phyloP scores from a whole-genome alignment of 306 rosid genomes.

The Leucaena leucocephala region DNA sequence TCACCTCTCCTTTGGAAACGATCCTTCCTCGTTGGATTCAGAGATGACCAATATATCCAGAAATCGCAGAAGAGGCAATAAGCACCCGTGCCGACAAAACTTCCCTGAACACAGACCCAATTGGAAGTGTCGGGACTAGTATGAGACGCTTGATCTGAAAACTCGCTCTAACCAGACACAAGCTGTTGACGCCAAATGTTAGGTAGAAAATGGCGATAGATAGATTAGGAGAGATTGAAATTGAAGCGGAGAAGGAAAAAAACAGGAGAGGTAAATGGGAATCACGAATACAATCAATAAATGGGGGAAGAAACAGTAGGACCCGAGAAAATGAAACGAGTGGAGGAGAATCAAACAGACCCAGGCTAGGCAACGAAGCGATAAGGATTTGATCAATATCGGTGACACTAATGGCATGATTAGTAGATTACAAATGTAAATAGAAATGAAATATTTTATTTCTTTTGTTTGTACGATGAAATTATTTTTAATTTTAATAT shows the following conservation, averaged over 20 bases:
- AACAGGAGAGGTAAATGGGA: background rate
- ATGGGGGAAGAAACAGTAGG: background rate
- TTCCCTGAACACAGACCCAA: background rate
- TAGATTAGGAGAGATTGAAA: background rate
- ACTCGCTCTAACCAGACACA: background rate
- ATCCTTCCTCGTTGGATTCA: background rate
- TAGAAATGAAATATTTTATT: too few relatives aligned
- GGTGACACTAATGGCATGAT: background rate
- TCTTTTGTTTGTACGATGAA: too few relatives aligned
- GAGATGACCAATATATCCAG: slow-evolving; percentile 12
- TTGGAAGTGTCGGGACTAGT: background rate
- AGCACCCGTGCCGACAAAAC: background rate
- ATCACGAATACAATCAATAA: background rate
- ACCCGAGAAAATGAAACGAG: slow-evolving; percentile 26
- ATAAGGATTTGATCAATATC: slow-evolving; percentile 45
- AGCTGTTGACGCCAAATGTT: background rate
- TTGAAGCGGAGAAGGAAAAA: background rate
- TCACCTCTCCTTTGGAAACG: background rate
- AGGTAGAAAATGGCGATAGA: background rate
- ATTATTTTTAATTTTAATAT: too few relatives aligned
- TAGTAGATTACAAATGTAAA: too few relatives aligned
- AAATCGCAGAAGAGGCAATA: background rate
- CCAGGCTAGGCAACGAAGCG: slow-evolving; percentile 13
- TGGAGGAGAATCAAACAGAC: slow-evolving; percentile 40
- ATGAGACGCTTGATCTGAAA: background rate